Percentiles rank a stretch among this genome's conserved stretches.
Evolutionary conservation across 2,329 filamentous ascomycete species (phyloP).

Genomic region (Sclerotiophoma versabilis): DNA sequence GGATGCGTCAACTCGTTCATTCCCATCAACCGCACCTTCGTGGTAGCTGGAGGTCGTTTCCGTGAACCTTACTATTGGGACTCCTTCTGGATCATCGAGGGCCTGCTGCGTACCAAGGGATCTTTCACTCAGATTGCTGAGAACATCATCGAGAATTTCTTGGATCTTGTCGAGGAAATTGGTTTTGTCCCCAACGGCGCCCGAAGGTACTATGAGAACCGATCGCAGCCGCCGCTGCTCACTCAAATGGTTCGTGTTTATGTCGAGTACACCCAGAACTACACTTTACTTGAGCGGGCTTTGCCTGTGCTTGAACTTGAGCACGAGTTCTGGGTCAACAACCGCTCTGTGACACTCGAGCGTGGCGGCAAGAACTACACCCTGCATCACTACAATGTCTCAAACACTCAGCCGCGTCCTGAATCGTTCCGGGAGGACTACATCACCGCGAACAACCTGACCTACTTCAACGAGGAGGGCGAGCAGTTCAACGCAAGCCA

Average conservation of each 20-base stretch:
- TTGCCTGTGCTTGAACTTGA: conserved; percentile 69
- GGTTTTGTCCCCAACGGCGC: conserved; percentile 74
- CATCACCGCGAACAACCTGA: conserved; percentile 68
- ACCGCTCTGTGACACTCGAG: conserved; percentile 64
- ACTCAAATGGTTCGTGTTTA: conserved; percentile 72
- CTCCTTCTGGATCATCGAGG: conserved; percentile 72
- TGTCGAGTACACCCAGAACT: conserved; percentile 70
- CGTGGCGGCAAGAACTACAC: conserved; percentile 58
- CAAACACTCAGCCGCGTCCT: conserved; percentile 70
- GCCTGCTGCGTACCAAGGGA: conserved; percentile 69
- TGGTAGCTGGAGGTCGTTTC: conserved; percentile 75
- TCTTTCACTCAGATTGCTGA: conserved; percentile 68
- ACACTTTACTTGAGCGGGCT: conserved; percentile 65
- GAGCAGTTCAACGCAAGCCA: conserved; percentile 63
- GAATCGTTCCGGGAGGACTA: conserved; percentile 74
- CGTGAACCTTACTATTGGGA: conserved; percentile 77
- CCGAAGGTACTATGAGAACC: conserved; percentile 71
- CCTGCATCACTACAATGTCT: conserved; percentile 67
- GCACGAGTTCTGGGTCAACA: conserved; percentile 68
- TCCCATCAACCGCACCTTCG: conserved; percentile 70
- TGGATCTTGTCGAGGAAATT: conserved; percentile 69
- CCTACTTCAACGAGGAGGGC: conserved; percentile 66
- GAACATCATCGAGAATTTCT: conserved; percentile 74
- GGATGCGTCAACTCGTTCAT: conserved; percentile 71
- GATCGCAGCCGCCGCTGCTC: conserved; percentile 71